Base-by-base conservation (phyloP, 225 moss, liverwort and hornwort species). In the Physcomitrellopsis africana region DNA sequence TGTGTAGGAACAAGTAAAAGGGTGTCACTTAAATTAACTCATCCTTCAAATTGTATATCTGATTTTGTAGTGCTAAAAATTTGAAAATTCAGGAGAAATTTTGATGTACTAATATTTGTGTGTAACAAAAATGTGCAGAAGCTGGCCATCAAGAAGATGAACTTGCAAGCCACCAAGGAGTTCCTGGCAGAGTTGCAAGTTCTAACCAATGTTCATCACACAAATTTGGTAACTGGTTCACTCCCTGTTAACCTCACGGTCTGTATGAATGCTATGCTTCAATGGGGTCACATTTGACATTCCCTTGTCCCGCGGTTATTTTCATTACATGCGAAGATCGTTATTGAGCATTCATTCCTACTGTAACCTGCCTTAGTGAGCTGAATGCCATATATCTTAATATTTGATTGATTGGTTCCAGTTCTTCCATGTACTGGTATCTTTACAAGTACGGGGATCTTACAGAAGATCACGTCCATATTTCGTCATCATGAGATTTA, bases 141-240 rank as follows among this genome's bases (percentile, higher is more conserved):
- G 76, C 59, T 93, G 79, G 94, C 97, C 61, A 89, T 97, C 73
- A 97, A 97, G 76, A 89, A 80, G 79, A 97, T 94, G 97, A 91
- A 87, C 62, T 80, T 97, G 75, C 94, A 93, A 77, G 91, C 93
- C 51, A 92, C 91, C 27, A 88, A 92, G 60, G 97, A 94, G 79
- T 97, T 97, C 71, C 79, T 91, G 72, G 94, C 97, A 20, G 97
- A 97, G 86, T 86, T 97, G 49, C 93, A 94, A 89, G 94, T 97
- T 16, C 86, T 97, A 51, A 97, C 93, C 23, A 91, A 90, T 75
- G 97, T 97, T 55, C 97, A 97, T 86, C 97, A 97, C 68, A 97
- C 97, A 43, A 97, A 97, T 82, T 77, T 97, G 87, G 95, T 95
- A 74, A 80, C 68, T 55, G 42, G n/a, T 60, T 63, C 23, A 56